These are phyloP conservation scores for Nakaseomyces sp. DNA, from an alignment of 1,139 yeast species.

Conservation along the genomic window DNA sequence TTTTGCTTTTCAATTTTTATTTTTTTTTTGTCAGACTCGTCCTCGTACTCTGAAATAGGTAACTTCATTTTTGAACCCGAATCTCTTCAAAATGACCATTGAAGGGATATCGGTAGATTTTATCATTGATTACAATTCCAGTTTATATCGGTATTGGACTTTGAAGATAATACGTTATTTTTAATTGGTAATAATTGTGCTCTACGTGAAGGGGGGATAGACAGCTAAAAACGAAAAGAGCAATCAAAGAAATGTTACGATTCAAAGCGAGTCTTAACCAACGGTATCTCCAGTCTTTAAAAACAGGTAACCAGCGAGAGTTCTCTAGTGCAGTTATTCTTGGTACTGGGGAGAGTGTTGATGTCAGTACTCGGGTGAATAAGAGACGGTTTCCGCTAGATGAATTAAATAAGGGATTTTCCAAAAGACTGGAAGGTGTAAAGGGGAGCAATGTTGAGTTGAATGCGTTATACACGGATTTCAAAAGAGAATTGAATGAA, in stretches of 20 bases:
- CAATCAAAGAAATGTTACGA: neutral
- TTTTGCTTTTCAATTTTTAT: neutral
- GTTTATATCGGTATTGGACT: too few species aligned
- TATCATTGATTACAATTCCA: too few species aligned
- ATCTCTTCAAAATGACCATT: too few species aligned
- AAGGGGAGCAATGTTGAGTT: neutral
- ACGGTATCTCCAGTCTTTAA: neutral
- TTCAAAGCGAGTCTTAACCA: neutral
- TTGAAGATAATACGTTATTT: too few species aligned
- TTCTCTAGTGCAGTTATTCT: neutral
- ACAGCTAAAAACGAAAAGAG: neutral
- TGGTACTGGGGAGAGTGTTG: neutral
- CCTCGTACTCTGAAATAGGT: too few species aligned
- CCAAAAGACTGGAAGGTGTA: neutral
- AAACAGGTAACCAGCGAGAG: neutral
- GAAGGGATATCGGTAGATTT: too few species aligned
- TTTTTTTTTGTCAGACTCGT: neutral
- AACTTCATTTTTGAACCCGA: too few species aligned
- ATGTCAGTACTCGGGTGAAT: neutral
- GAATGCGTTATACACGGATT: neutral
- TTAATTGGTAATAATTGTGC: too few species aligned
- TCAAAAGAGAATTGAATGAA: conserved; percentile 1
- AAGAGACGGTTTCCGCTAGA: neutral
- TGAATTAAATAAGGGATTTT: conserved; percentile 1
- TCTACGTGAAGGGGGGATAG: too few species aligned